Percentiles rank a stretch among this genome's conserved stretches.
These are phyloP conservation scores for Aspergillus japonicus DNA, from an alignment of 2,329 filamentous ascomycete genomes.

Conservation along the genomic window DNA sequence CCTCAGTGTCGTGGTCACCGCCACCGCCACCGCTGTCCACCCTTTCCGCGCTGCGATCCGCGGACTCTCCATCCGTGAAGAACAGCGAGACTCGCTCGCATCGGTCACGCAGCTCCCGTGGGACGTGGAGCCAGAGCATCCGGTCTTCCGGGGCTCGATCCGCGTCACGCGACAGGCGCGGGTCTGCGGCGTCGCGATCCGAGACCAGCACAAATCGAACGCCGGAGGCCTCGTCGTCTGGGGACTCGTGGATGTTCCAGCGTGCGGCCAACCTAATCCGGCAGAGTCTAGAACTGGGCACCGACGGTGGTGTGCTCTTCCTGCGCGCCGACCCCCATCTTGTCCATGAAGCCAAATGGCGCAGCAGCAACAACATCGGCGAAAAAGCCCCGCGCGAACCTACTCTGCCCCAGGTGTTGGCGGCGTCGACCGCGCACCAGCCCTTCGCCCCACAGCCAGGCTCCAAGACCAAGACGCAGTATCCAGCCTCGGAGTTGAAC, in stretches of 20 bases:
- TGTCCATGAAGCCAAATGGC: conserved; percentile 27
- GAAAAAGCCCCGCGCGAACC: conserved; percentile 24
- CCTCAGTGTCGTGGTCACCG: background rate
- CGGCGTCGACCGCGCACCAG: conserved; percentile 37
- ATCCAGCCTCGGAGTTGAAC: conserved; percentile 33
- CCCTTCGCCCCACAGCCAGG: conserved; percentile 35
- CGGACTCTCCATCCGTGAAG: background rate
- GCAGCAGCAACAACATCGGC: conserved; percentile 30
- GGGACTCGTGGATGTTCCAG: conserved; percentile 45
- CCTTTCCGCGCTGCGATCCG: background rate
- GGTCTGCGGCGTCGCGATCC: background rate
- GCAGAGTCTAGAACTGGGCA: conserved; percentile 47
- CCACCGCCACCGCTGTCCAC: background rate
- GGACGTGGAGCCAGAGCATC: background rate
- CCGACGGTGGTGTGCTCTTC: conserved; percentile 48
- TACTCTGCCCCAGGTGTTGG: conserved; percentile 25
- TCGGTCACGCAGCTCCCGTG: background rate
- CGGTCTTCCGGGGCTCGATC: background rate
- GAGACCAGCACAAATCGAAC: background rate
- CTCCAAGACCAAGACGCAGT: conserved; percentile 19
- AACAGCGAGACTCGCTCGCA: background rate
- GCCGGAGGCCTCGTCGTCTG: conserved; percentile 32
- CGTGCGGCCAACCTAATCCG: conserved; percentile 51
- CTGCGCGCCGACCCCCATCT: conserved; percentile 32
- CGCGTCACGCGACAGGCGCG: background rate